phyloP scores from a whole-genome alignment of 176 grass and related monocot species.

The Rhynchospora breviuscula region DNA sequence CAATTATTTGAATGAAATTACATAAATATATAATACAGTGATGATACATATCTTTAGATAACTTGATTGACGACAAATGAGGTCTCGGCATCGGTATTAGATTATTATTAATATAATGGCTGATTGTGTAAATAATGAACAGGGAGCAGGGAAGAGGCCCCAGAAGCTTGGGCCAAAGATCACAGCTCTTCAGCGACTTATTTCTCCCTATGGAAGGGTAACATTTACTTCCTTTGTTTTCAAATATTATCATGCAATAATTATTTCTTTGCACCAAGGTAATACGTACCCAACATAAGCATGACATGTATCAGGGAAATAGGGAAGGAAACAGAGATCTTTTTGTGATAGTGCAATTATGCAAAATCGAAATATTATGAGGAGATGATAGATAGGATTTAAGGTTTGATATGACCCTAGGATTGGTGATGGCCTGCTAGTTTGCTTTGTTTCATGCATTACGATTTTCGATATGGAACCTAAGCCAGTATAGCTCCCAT shows the following conservation, averaged over 20 bases:
- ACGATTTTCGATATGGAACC: not conserved
- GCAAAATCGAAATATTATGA: not conserved
- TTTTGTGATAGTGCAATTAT: not conserved
- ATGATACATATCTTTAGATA: not conserved
- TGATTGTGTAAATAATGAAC: conserved; percentile 2
- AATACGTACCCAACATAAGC: not conserved
- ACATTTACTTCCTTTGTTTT: not conserved
- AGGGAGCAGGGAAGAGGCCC: conserved; percentile 55
- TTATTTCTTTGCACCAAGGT: not conserved
- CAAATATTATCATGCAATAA: not conserved
- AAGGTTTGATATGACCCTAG: not conserved
- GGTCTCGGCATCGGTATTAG: not conserved
- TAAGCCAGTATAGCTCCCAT: not conserved
- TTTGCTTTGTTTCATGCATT: not conserved
- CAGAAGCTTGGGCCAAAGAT: conserved; percentile 70
- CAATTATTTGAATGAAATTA: not conserved
- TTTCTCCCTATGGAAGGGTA: conserved; percentile 80
- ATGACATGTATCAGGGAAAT: not conserved
- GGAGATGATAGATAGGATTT: not conserved
- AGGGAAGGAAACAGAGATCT: not conserved
- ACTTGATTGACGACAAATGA: not conserved
- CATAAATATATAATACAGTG: not conserved
- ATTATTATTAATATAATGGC: not conserved
- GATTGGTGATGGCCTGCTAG: not conserved
- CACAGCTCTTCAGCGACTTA: conserved; percentile 67